Conservation (phyloP, 2,329 filamentous ascomycete species). For the Aspergillus floridensis region DNA sequence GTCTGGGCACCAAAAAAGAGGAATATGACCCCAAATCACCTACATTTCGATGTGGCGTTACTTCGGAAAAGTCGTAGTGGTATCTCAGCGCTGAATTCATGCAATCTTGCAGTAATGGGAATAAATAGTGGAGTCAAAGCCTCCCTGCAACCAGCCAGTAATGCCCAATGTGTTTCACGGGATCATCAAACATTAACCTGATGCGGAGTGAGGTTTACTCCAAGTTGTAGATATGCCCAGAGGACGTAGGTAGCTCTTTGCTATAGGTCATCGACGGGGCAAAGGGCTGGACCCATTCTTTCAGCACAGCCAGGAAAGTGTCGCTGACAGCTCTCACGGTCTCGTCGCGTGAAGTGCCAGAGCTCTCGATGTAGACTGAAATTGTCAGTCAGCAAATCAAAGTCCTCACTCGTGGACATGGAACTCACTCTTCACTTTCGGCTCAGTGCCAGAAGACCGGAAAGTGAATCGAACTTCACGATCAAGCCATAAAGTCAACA, state of each 20-base stretch:
- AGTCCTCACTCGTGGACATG: neutral
- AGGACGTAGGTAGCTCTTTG: conserved; percentile 37
- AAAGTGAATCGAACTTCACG: conserved; percentile 57
- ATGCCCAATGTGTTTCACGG: conserved; percentile 10
- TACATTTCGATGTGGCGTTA: neutral
- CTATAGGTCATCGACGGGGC: conserved; percentile 39
- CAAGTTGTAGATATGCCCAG: conserved; percentile 32
- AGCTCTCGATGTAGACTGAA: conserved; percentile 45
- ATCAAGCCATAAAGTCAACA: conserved; percentile 61
- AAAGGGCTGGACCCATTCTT: conserved; percentile 40
- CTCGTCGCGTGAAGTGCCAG: conserved; percentile 34
- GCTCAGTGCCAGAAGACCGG: conserved; percentile 62
- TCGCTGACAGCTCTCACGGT: conserved; percentile 39
- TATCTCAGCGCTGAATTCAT: conserved; percentile 5
- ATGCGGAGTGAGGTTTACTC: conserved; percentile 13
- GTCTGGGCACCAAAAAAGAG: neutral
- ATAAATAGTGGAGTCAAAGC: neutral
- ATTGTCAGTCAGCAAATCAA: conserved; percentile 4
- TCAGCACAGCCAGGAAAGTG: conserved; percentile 35
- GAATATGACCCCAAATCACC: neutral
- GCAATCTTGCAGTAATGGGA: conserved; percentile 4
- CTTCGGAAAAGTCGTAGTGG: neutral
- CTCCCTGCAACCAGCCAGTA: conserved; percentile 2
- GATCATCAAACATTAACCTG: neutral
- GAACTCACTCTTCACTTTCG: conserved; percentile 60